Percentiles rank a stretch among this genome's conserved stretches.
phyloP scores from a whole-genome alignment of 2,329 filamentous ascomycete genomes.

The Paraphaeosphaeria minitans region DNA sequence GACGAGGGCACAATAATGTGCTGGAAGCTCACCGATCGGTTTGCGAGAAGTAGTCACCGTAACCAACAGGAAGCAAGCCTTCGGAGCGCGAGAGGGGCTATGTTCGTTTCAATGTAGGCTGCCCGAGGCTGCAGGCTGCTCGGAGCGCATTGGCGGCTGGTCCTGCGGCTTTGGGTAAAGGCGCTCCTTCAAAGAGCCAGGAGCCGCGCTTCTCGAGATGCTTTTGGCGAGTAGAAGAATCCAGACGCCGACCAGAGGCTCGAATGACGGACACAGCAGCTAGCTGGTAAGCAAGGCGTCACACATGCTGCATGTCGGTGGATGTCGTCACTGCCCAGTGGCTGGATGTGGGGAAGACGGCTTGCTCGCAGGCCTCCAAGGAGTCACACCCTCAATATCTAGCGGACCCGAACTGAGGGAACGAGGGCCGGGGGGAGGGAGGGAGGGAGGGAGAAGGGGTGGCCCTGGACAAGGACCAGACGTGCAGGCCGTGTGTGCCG shows the following conservation, averaged over 20 bases:
- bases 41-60: conserved; percentile 12
- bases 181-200: not conserved
- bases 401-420: conserved; percentile 11
- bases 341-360: conserved; percentile 13
- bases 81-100: conserved; percentile 6
- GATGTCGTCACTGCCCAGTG: conserved; percentile 13
- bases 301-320: not conserved
- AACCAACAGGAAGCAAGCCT: conserved; percentile 15
- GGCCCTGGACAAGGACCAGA: conserved; percentile 8
- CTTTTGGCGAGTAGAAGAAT: conserved; percentile 1
- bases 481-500: conserved; percentile 4
- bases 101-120: conserved; percentile 16
- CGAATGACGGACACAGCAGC: not conserved
- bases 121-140: conserved; percentile 25
- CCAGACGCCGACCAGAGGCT: conserved; percentile 2
- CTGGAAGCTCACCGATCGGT: conserved; percentile 28
- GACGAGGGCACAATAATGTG: not conserved
- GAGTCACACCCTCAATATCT: conserved; percentile 1
- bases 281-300: not conserved
- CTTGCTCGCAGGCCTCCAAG: not conserved
- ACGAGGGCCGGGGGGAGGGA: conserved; percentile 13
- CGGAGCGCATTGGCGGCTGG: conserved; percentile 13
- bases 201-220: conserved; percentile 3
- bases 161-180: conserved; percentile 17
- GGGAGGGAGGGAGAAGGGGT: no score